Evolutionary conservation across 2,329 filamentous ascomycete species (phyloP), one percentile per base, ranked within the genome.

Genomic region (Sporothrix euskadiensis): DNA sequence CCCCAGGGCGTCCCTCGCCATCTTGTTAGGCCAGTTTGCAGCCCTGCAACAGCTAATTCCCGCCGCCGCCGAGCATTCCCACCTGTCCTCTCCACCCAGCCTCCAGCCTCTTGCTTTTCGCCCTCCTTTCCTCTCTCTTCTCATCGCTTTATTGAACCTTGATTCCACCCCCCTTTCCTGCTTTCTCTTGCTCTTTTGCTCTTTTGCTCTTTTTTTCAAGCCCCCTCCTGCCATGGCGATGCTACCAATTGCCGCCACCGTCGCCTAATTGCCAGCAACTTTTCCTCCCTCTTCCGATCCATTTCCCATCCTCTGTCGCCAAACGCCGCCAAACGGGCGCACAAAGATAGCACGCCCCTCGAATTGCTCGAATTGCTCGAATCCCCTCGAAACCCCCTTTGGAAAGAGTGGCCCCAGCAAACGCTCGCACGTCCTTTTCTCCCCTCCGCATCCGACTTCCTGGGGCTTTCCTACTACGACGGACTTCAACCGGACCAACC

Each of bases 21-120:
- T 66, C 52, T n/a, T 61, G 52, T 19, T 71, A 56, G 57, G 41
- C 39, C 57, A 39, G n/a, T 52, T 68, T 14, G 49, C 54, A 56
- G 73, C 63, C 52, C 47, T 69, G 61, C 39, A 41, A 16, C 71
- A 69, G 26, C 71, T 56, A 71, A 70, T 71, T 70, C 71, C 74
- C 74, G 74, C 72, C 49, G 74, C 52, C 72, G 71, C 74, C 74
- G 74, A 75, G 44, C 65, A 70, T 72, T 75, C 65, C 71, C 72
- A 68, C 44, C 68, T 63, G 61, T 69, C 54, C 41, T 52, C 52
- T 52, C 65, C 41, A 44, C 71, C 73, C 68, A 73, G 47, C 68
- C 69, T 71, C 71, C 71, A 73, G 47, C 68, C 69, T 71, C 71
- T 71, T 47, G 59, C 63, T 66, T 71, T 63, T 69, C 54, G 39